Evolutionary conservation across 73 alveolate species (phyloP).

Genomic region (Effrenium voratum): DNA sequence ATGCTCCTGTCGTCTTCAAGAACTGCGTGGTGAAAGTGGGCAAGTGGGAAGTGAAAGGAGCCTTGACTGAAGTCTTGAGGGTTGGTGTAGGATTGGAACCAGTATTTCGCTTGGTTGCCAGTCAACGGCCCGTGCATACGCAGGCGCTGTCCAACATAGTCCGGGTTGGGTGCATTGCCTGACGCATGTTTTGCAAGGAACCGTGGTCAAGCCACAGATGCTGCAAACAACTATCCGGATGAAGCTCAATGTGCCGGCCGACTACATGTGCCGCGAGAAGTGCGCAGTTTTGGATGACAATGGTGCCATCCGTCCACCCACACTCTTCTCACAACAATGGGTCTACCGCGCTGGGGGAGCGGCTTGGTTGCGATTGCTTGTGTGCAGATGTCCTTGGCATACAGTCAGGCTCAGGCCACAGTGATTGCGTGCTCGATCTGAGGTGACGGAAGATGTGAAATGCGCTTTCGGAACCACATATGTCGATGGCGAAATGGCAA

Average conservation of each 20-base stretch:
- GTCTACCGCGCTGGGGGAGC: constrained; percentile 8
- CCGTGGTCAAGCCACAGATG: background rate
- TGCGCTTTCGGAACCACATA: background rate
- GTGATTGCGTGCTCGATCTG: background rate
- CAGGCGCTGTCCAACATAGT: background rate
- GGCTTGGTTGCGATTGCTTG: background rate
- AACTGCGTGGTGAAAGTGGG: background rate
- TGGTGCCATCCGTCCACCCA: background rate
- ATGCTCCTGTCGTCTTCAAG: background rate
- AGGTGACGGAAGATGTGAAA: background rate
- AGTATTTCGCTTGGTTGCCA: background rate
- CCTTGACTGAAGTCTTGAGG: no score
- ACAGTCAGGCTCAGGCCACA: background rate
- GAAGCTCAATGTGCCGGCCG: background rate
- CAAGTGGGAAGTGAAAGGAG: constrained; percentile 11
- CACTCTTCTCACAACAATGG: background rate
- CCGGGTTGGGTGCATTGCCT: no score
- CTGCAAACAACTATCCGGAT: background rate
- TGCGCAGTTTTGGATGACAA: background rate
- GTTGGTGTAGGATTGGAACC: no score
- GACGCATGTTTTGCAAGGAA: no score
- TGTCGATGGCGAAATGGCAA: no score
- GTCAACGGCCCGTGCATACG: background rate
- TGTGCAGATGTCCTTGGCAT: background rate
- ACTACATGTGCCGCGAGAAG: background rate